Evolutionary conservation across 306 rosid species (phyloP), one percentile per base, ranked within the genome.

Genomic region (Vicia faba): DNA sequence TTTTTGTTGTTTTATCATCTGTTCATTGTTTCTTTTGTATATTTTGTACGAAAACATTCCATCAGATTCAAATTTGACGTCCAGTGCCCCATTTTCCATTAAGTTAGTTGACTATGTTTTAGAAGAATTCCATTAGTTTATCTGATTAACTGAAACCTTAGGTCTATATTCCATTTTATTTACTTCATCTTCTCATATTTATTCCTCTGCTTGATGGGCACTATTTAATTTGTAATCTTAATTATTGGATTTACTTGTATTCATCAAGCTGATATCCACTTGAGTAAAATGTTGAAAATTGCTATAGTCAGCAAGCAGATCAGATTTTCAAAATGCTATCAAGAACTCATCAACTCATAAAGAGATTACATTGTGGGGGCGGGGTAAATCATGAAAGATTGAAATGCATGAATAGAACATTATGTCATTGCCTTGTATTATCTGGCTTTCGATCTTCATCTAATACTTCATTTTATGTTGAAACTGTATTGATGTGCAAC

Each of bases 401-500:
- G 15, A 59, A 59, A 44, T 58, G 64, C 26, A 51, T 41, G 61
- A 59, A 72, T 53, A 28, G 14, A 50, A 50, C 14, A 40, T 40
- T 40, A 16, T 20, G 12, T 25, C 61, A 57, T 63, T 71, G 58
- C 16, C 25, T 67, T 70, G 5, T 62, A 65, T 65, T 40, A 29
- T 33, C 36, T 62, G 49, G 11, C 36, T 55, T 63, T 25, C 25
- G 54, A 71, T 80, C 55, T 70, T 75, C 73, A 19, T 60, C 66
- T 41, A 38, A 43, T 53, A 59, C 63, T 75, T 25, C 3, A 12
- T 72, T 69, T 75, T 35, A 72, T 64, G 55, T 70, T 68, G 60
- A 46, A 67, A 49, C 44, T 82, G 74, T 64, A 69, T 55, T 75
- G 76, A 68, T 79, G 80, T 68, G 45, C 56, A 71, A 74, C 77